Evolutionary conservation across 345 rosid species (phyloP).

Genomic region (Pugionium cornutum): DNA sequence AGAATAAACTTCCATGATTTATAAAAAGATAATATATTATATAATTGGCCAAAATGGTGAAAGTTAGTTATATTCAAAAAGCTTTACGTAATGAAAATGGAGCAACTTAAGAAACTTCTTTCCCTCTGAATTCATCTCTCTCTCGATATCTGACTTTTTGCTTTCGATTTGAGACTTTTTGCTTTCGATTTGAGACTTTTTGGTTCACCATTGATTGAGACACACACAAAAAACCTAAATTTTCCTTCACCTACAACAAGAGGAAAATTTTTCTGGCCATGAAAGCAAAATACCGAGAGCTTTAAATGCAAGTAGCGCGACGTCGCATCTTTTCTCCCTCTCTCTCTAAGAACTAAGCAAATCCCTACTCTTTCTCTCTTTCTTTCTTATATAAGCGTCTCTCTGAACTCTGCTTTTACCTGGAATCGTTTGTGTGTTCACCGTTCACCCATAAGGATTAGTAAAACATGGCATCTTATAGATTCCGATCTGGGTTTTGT

Average conservation of each 20-base stretch:
- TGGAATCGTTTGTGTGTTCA: conserved; percentile 25
- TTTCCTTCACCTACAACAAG: conserved; percentile 27
- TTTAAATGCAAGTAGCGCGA: conserved; percentile 61
- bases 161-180: too few relatives aligned
- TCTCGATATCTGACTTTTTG: conserved; percentile 8
- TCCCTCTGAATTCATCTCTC: conserved; percentile 22
- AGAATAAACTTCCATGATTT: too few relatives aligned
- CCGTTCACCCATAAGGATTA: background rate
- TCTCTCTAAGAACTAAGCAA: conserved; percentile 49
- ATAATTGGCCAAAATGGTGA: background rate
- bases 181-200: conserved; percentile 28
- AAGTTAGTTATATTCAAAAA: background rate
- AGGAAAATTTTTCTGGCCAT: conserved; percentile 26
- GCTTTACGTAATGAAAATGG: conserved; percentile 10
- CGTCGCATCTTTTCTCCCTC: conserved; percentile 24
- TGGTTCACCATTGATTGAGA: conserved; percentile 14
- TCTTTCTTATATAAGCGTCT: conserved; percentile 27
- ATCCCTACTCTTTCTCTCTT: conserved; percentile 1
- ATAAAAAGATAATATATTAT: too few relatives aligned
- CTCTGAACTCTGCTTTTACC: conserved; percentile 29
- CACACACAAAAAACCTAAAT: conserved; percentile 3
- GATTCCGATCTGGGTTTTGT: conserved; percentile 52
- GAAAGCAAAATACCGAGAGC: conserved; percentile 36
- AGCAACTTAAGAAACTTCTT: conserved; percentile 21
- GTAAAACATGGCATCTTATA: conserved; percentile 8